Evolutionary conservation across 139 green algal genomes (phyloP), one percentile per base, ranked within the genome.

Genomic region (Chlamydomonas asymmetrica): DNA sequence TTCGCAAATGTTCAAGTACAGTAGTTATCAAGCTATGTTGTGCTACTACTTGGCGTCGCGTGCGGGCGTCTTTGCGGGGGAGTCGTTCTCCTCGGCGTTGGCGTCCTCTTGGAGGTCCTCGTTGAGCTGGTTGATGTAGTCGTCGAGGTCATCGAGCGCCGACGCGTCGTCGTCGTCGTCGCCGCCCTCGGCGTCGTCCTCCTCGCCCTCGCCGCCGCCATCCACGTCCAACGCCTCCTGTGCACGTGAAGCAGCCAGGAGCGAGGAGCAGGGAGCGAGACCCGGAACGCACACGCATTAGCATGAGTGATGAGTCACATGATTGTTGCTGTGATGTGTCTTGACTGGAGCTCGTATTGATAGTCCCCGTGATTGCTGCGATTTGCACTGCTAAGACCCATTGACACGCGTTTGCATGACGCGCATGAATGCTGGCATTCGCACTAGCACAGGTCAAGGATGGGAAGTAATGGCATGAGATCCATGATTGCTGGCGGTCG

Each of bases 111-210:
- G 59, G 59, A 77, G 59, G 59, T 77, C 71, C 23, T 41, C 71
- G 22, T 77, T 67, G 50, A 82, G 68, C 39, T 68, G 50, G 61
- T 77, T 67, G 61, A 82, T 76, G 68, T 82, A 82, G 45, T 82
- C 76, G 32, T 82, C 76, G 41, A 72, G n/a, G 65, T 72, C 65
- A 27, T 61, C 41, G 29, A n/a, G n/a, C n/a, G n/a, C n/a, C n/a
- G n/a, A n/a, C n/a, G n/a, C 45, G 13, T 52, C 45, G 45, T 16
- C 45, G 45, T 52, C 45, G 45, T 13, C 45, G 45, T 52, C 45
- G 45, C 45, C 45, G 45, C 18, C 45, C 13, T 25, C 18, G 45
- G 45, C 45, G 45, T 52, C 45, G 13, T 52, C 13, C 1, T 72
- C 75, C 43, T 74, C 74, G 13, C 31, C 74, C 31, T 63, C 63